Conservation (phyloP, 208 protist species). For the Crithidia acanthocephali region DNA sequence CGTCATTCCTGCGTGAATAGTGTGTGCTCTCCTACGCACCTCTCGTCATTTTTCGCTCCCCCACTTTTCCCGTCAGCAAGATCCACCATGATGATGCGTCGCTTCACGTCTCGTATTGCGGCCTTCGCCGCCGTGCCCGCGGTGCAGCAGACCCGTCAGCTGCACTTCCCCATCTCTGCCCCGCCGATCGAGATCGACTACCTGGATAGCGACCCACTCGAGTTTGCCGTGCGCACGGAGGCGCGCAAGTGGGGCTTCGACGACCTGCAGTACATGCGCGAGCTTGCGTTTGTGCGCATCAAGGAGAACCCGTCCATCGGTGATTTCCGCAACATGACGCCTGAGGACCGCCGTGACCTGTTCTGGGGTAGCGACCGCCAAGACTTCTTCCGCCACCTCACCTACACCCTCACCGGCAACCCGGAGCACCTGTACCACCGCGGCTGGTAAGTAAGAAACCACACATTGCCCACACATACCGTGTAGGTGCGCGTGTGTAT, state of each 20-base stretch:
- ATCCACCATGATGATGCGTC: slow-evolving; percentile 28
- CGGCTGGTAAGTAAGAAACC: slow-evolving; percentile 60
- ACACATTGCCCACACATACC: neutral
- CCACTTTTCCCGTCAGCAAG: neutral
- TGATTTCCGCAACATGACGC: slow-evolving; percentile 85
- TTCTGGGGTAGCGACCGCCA: slow-evolving; percentile 91
- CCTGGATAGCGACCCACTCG: slow-evolving; percentile 84
- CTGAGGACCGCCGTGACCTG: slow-evolving; percentile 80
- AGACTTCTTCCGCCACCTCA: slow-evolving; percentile 89
- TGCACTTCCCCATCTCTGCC: slow-evolving; percentile 84
- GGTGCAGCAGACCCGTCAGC: slow-evolving; percentile 46
- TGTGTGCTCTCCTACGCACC: neutral
- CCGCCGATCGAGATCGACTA: slow-evolving; percentile 89
- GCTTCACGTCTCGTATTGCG: slow-evolving; percentile 44
- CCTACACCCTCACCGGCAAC: slow-evolving; percentile 63
- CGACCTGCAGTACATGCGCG: slow-evolving; percentile 88
- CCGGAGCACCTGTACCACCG: slow-evolving; percentile 92
- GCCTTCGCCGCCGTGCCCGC: slow-evolving; percentile 32
- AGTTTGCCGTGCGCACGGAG: slow-evolving; percentile 88
- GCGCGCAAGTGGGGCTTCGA: slow-evolving; percentile 90
- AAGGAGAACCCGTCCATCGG: slow-evolving; percentile 88
- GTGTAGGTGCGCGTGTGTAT: too few relatives aligned
- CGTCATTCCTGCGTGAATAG: neutral
- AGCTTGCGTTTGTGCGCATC: slow-evolving; percentile 91
- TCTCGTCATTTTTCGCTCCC: neutral